Evolutionary conservation across 306 rosid genomes (phyloP).

Genomic region (Castanospermum australe): DNA sequence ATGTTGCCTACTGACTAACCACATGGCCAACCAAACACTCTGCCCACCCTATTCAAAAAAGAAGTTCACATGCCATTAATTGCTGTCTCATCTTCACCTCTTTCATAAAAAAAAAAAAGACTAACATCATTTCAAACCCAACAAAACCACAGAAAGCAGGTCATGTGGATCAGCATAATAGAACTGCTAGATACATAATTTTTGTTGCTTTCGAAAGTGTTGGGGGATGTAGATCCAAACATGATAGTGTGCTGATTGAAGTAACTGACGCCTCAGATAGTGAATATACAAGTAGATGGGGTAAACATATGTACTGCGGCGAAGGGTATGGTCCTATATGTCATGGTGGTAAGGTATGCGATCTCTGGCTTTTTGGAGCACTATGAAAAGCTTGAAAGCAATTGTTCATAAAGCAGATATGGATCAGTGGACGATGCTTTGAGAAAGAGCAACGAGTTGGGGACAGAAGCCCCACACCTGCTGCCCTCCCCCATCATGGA

Average conservation of each 20-base stretch:
- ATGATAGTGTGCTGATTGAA: not conserved
- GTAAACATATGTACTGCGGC: not conserved
- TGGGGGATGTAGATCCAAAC: not conserved
- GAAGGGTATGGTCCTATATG: not conserved
- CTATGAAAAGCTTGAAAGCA: slow-evolving; percentile 26
- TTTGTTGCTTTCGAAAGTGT: not conserved
- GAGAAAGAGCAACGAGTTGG: not conserved
- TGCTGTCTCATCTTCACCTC: not conserved
- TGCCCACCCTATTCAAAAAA: not conserved
- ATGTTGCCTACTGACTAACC: not conserved
- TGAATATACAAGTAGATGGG: not conserved
- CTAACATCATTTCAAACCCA: not conserved
- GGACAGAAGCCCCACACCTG: not conserved
- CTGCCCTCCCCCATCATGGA: not conserved
- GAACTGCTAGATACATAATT: not conserved
- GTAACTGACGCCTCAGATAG: too few species aligned
- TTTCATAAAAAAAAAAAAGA: too few species aligned
- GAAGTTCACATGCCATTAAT: slow-evolving; percentile 3
- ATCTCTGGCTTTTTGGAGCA: not conserved
- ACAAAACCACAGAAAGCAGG: slow-evolving; percentile 28
- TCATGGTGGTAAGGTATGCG: not conserved
- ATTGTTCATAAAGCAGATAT: slow-evolving; percentile 15
- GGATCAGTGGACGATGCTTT: not conserved
- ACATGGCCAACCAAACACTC: not conserved
- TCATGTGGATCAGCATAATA: not conserved